A percentile compares a stretch with the other conserved stretches of the same genome.
Conservation (phyloP, 2,329 filamentous ascomycete species). For the Fusarium falciforme region DNA sequence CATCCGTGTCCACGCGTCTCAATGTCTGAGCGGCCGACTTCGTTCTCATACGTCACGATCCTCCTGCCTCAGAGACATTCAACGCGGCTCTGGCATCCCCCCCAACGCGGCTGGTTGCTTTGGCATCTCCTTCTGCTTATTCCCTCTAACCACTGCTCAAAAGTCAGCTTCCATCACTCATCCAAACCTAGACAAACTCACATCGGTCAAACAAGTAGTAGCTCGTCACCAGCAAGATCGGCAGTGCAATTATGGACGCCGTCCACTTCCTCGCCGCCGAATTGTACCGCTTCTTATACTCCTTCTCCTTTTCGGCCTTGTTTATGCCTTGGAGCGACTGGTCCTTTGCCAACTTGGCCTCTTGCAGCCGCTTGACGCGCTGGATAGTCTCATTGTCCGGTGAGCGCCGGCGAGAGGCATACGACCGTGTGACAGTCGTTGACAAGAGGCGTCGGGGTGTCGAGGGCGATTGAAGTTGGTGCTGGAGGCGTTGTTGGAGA, state of each 20-base stretch:
- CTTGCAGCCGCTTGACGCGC: conserved; percentile 19
- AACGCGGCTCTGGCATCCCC: neutral
- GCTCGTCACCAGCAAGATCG: conserved; percentile 66
- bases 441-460: conserved; percentile 18
- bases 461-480: neutral
- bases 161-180: neutral
- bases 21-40: neutral
- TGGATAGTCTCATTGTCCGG: neutral
- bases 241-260: conserved; percentile 62
- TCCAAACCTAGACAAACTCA: conserved; percentile 44
- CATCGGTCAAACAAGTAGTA: conserved; percentile 64
- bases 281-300: conserved; percentile 58
- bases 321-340: conserved; percentile 29
- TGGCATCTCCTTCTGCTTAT: conserved; percentile 42
- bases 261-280: conserved; percentile 58
- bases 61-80: neutral
- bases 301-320: conserved; percentile 40
- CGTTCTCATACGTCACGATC: neutral
- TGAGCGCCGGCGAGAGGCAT: neutral
- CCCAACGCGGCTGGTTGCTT: neutral
- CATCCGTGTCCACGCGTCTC: neutral
- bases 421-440: neutral
- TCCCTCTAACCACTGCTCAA: conserved; percentile 46
- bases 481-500: neutral
- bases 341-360: conserved; percentile 27